Evolutionary conservation across 1,139 yeast genomes (phyloP), one percentile per base, ranked within the genome.

Genomic region (Yamadazyma blattariae): DNA sequence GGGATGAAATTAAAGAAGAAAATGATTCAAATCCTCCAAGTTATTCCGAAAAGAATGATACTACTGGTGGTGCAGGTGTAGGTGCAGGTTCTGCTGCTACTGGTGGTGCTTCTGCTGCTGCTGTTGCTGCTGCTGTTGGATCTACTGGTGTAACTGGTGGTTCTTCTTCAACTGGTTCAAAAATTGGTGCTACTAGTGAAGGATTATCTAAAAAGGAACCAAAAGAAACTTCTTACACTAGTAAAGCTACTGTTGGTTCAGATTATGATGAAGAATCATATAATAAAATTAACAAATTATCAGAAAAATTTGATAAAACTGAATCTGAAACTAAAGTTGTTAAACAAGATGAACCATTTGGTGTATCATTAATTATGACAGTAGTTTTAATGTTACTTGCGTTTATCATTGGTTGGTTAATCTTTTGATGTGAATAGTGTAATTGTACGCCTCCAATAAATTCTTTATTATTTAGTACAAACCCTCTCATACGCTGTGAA

Each of bases 401-500:
- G 35, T 79, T 79, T 63, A 61, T 79, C 43, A 57, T 77, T 42
- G 83, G 84, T 35, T 77, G 82, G 80, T 64, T 73, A 52, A 64
- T 77, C 39, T 74, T 77, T 51, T 77, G n/a, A n/a, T n/a, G n/a
- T n/a, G n/a, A n/a, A n/a, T n/a, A n/a, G n/a, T n/a, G n/a, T n/a
- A 64, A 23, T n/a, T 11, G 14, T 23, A n/a, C n/a, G 5, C 24
- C 24, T 17, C n/a, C n/a, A n/a, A n/a, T n/a, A n/a, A n/a, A n/a
- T n/a, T n/a, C n/a, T n/a, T n/a, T n/a, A n/a, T n/a, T n/a, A n/a
- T n/a, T n/a, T n/a, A n/a, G n/a, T n/a, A n/a, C n/a, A n/a, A n/a
- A n/a, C n/a, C n/a, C n/a, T n/a, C n/a, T n/a, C n/a, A n/a, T n/a
- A n/a, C n/a, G n/a, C n/a, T n/a, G n/a, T n/a, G n/a, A n/a, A n/a